Evolutionary conservation across 305 asterid species (phyloP).

Genomic region (Fraxinus sp.): DNA sequence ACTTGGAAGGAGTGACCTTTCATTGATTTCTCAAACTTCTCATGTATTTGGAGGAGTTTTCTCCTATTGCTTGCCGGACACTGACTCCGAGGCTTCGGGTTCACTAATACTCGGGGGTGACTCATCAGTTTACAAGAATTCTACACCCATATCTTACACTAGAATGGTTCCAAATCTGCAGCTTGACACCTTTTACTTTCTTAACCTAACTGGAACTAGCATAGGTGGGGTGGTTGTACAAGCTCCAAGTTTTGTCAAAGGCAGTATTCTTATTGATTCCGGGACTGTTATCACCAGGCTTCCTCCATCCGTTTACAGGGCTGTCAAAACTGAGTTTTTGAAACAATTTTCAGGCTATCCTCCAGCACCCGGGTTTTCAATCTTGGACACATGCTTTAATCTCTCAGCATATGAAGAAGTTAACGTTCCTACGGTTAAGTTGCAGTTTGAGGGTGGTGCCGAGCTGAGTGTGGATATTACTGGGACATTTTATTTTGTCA

Average conservation of each 20-base stretch:
- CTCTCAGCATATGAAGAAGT: slow-evolving; percentile 66
- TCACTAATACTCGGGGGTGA: slow-evolving; percentile 59
- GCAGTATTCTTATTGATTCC: slow-evolving; percentile 67
- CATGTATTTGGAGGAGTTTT: slow-evolving; percentile 61
- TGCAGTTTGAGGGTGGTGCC: slow-evolving; percentile 62
- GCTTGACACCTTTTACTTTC: slow-evolving; percentile 56
- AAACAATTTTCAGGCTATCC: slow-evolving; percentile 76
- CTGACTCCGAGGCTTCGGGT: slow-evolving; percentile 53
- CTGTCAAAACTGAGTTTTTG: slow-evolving; percentile 64
- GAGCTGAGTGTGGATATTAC: slow-evolving; percentile 64
- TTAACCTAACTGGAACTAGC: slow-evolving; percentile 62
- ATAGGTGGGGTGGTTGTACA: slow-evolving; percentile 55
- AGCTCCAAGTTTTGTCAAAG: slow-evolving; percentile 40
- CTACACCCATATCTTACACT: slow-evolving; percentile 62
- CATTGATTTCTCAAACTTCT: slow-evolving; percentile 63
- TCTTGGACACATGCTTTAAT: slow-evolving; percentile 78
- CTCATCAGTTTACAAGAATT: slow-evolving; percentile 45
- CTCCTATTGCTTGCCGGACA: slow-evolving; percentile 76
- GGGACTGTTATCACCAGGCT: slow-evolving; percentile 82
- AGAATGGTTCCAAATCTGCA: slow-evolving; percentile 54
- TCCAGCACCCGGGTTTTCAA: slow-evolving; percentile 59
- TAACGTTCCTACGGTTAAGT: slow-evolving; percentile 54
- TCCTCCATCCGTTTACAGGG: slow-evolving; percentile 64
- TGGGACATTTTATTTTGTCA: slow-evolving; percentile 69
- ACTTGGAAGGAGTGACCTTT: slow-evolving; percentile 71